These are phyloP conservation scores for Aspergillus sp. DNA, from an alignment of 2,329 filamentous ascomycete species.

Conservation along the genomic window DNA sequence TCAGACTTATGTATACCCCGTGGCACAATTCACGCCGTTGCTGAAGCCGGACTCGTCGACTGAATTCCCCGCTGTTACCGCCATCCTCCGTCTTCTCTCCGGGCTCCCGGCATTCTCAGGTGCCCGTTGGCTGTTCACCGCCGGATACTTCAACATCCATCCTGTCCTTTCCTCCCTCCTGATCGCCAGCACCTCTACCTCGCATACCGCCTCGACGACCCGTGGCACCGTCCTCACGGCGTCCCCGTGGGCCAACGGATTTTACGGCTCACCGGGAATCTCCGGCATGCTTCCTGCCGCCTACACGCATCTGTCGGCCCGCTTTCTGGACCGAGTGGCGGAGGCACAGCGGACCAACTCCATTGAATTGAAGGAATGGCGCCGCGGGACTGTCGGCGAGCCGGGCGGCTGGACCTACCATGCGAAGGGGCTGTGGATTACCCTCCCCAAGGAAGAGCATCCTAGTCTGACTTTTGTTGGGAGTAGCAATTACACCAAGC, in stretches of 20 bases:
- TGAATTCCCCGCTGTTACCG: conserved; percentile 78
- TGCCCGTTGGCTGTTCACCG: conserved; percentile 92
- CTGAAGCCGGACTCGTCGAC: conserved; percentile 78
- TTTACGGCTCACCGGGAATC: conserved; percentile 83
- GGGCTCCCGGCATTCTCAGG: conserved; percentile 58
- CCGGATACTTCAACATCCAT: conserved; percentile 97
- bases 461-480: conserved; percentile 82
- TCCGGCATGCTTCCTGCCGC: conserved; percentile 88
- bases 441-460: conserved; percentile 56
- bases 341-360: conserved; percentile 53
- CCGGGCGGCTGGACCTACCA: conserved; percentile 95
- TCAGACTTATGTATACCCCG: conserved; percentile 78
- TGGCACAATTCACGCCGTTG: conserved; percentile 84
- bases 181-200: conserved; percentile 62
- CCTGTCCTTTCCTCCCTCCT: conserved; percentile 77
- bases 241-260: conserved; percentile 90
- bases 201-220: conserved; percentile 30
- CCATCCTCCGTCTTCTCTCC: conserved; percentile 68
- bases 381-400: conserved; percentile 73
- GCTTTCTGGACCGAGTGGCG: conserved; percentile 68
- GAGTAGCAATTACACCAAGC: conserved; percentile 92
- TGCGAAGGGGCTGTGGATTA: conserved; percentile 92
- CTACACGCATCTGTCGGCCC: conserved; percentile 82
- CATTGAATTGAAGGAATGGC: conserved; percentile 84
- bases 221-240: conserved; percentile 86